Conservation (phyloP, 75 land plant genomes). For the Azolla pinnata region DNA sequence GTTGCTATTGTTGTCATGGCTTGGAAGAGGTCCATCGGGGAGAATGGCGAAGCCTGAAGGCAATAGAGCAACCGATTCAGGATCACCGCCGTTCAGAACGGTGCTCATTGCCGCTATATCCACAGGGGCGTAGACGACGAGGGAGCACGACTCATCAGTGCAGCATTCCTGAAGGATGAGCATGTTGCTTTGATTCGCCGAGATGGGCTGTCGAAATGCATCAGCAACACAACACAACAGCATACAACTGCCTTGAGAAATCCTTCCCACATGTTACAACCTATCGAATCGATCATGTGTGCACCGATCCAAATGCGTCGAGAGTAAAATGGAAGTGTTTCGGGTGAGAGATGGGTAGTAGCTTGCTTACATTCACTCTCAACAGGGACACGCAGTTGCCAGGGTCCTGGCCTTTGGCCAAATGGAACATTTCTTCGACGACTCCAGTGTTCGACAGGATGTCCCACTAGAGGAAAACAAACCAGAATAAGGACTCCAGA, state of each 20-base stretch:
- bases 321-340: too few species aligned
- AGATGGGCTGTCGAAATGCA: constrained; percentile 32
- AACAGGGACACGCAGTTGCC: constrained; percentile 63
- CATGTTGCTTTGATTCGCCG: constrained; percentile 47
- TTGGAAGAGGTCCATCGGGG: constrained; percentile 54
- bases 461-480: constrained; percentile 55
- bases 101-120: constrained; percentile 63
- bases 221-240: background rate
- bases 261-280: background rate
- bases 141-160: constrained; percentile 65
- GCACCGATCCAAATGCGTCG: too few species aligned
- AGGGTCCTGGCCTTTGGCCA: constrained; percentile 73
- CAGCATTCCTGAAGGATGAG: constrained; percentile 70
- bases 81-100: constrained; percentile 73
- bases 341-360: background rate
- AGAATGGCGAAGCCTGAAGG: constrained; percentile 79
- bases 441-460: constrained; percentile 44
- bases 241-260: background rate
- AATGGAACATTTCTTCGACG: constrained; percentile 43
- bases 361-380: constrained; percentile 30
- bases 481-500: background rate
- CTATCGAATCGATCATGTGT: too few species aligned
- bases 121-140: constrained; percentile 70
- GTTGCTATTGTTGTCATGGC: constrained; percentile 20
- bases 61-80: constrained; percentile 47